Conservation (phyloP, 352 stramenopile species). For the Phytophthora crassamura region DNA sequence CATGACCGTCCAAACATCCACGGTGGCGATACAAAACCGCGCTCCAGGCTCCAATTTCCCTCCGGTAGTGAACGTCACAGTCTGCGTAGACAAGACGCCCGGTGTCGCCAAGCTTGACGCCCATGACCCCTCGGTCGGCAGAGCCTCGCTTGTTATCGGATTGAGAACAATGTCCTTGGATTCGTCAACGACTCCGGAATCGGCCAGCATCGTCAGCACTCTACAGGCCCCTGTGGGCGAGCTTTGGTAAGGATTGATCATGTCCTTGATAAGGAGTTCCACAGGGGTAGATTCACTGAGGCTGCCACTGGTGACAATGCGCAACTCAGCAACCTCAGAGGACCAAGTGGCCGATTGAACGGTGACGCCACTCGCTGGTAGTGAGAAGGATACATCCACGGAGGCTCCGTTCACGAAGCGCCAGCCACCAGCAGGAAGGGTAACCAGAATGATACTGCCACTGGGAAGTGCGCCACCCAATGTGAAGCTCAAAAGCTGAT, state of each 20-base stretch:
- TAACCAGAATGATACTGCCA: constrained; percentile 51
- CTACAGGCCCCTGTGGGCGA: constrained; percentile 19
- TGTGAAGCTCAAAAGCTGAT: constrained; percentile 50
- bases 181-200: constrained; percentile 55
- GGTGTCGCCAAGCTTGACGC: constrained; percentile 50
- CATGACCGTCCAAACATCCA: constrained; percentile 46
- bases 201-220: constrained; percentile 49
- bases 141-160: constrained; percentile 37
- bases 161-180: constrained; percentile 53
- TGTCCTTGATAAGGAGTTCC: constrained; percentile 49
- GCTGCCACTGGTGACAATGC: constrained; percentile 47
- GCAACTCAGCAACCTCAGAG: constrained; percentile 27
- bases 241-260: constrained; percentile 62
- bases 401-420: constrained; percentile 22
- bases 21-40: constrained; percentile 46
- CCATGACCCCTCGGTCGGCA: constrained; percentile 43
- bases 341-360: constrained; percentile 45
- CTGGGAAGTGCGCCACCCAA: constrained; percentile 59
- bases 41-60: constrained; percentile 49
- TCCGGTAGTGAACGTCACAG: constrained; percentile 45
- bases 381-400: constrained; percentile 38
- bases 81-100: constrained; percentile 56
- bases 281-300: constrained; percentile 44
- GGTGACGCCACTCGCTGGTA: constrained; percentile 39
- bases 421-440: constrained; percentile 52